These are phyloP conservation scores for Aspergillus brasiliensis DNA, from an alignment of 2,329 filamentous ascomycete genomes.

Conservation along the genomic window DNA sequence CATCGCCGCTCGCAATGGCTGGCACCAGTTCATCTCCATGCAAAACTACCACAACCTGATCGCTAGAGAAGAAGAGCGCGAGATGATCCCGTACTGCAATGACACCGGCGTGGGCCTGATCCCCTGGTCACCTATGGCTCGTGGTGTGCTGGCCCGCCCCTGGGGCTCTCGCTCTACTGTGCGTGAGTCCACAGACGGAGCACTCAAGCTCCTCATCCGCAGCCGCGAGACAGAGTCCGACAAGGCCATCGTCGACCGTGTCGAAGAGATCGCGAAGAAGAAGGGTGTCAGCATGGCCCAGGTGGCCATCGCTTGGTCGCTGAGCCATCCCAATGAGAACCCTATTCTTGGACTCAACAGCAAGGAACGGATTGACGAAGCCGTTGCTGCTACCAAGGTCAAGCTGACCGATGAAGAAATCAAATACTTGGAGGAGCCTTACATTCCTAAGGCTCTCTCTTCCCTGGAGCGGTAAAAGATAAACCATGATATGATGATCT, in stretches of 20 bases:
- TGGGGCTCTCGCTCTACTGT: constrained; percentile 65
- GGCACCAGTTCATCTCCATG: constrained; percentile 55
- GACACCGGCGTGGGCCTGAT: constrained; percentile 60
- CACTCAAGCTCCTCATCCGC: constrained; percentile 46
- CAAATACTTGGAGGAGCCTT: constrained; percentile 64
- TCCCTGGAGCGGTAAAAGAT: constrained; percentile 30
- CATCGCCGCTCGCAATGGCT: constrained; percentile 50
- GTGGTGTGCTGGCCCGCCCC: constrained; percentile 56
- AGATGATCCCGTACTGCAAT: constrained; percentile 50
- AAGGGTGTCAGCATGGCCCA: constrained; percentile 64
- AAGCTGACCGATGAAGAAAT: constrained; percentile 61
- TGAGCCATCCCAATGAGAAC: constrained; percentile 54
- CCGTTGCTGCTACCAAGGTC: constrained; percentile 51
- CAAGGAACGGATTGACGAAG: constrained; percentile 63
- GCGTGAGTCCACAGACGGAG: constrained; percentile 51
- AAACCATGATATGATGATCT: neutral
- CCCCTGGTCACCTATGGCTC: constrained; percentile 66
- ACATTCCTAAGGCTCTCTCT: constrained; percentile 52
- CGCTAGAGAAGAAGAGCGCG: constrained; percentile 45
- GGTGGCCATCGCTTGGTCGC: constrained; percentile 65
- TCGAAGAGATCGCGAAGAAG: constrained; percentile 62
- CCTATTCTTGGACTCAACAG: constrained; percentile 66
- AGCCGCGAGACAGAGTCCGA: constrained; percentile 51
- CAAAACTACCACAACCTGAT: constrained; percentile 55
- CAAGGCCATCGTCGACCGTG: constrained; percentile 55